Conservation (phyloP, 257 asterid genomes). For the Nicotiana paniculata region DNA sequence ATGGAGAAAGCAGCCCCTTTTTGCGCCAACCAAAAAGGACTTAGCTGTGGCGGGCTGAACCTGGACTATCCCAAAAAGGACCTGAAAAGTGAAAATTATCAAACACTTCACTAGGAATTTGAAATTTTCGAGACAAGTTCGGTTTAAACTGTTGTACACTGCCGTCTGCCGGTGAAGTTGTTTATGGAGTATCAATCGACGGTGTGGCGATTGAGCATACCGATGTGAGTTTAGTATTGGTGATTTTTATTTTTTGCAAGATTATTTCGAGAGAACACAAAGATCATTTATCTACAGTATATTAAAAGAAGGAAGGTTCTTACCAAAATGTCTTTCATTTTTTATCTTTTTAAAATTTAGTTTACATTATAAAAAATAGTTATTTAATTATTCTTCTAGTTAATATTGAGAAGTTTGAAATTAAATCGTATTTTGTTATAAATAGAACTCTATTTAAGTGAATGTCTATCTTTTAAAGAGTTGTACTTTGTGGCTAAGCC, state of each 20-base stretch:
- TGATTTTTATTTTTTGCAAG: too few species aligned
- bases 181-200: neutral
- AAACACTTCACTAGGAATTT: neutral
- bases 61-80: neutral
- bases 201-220: neutral
- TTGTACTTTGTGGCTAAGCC: too few species aligned
- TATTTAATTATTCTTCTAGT: too few species aligned
- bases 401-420: too few species aligned
- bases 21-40: conserved; percentile 1
- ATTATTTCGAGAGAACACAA: neutral
- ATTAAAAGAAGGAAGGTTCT: too few species aligned
- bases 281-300: neutral
- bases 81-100: neutral
- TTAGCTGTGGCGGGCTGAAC: too few species aligned
- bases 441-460: too few species aligned
- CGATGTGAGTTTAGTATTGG: neutral
- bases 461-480: too few species aligned
- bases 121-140: neutral
- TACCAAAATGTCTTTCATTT: too few species aligned
- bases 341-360: too few species aligned
- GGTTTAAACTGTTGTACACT: neutral
- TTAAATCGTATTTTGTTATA: too few species aligned
- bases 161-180: neutral
- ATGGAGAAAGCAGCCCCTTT: neutral
- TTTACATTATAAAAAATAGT: too few species aligned